Percentiles rank a stretch among this genome's conserved stretches.
phyloP scores from a whole-genome alignment of 345 rosid species.

The Leavenworthia alabamica region DNA sequence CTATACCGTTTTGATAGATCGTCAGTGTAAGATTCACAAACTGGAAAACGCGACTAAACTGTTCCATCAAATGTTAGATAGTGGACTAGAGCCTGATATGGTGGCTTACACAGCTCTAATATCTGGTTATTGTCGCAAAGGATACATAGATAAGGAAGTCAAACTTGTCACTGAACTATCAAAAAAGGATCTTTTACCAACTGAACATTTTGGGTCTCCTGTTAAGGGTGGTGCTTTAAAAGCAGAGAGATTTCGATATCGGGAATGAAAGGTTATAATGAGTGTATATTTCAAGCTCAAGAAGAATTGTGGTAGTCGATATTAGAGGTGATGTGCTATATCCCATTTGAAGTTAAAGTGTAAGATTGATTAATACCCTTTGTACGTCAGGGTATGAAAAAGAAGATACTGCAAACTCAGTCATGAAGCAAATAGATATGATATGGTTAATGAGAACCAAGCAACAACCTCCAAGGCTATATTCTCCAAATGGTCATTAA shows the following conservation, averaged over 20 bases:
- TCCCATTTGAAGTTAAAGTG: neutral
- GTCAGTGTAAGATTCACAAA: conserved; percentile 44
- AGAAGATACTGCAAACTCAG: neutral
- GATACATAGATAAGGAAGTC: conserved; percentile 39
- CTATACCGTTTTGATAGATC: conserved; percentile 60
- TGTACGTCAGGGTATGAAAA: too few relatives aligned
- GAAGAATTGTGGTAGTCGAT: conserved; percentile 1
- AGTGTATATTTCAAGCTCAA: neutral
- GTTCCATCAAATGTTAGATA: conserved; percentile 43
- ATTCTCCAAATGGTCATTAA: neutral
- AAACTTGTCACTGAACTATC: conserved; percentile 39
- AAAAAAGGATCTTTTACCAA: conserved; percentile 30
- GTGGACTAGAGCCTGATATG: conserved; percentile 56
- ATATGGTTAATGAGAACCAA: neutral
- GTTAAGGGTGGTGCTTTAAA: conserved; percentile 28
- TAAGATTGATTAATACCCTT: too few relatives aligned
- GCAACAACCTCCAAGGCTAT: neutral
- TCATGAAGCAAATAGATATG: neutral
- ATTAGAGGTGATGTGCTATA: neutral
- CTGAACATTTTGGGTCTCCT: conserved; percentile 11
- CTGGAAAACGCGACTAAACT: conserved; percentile 36
- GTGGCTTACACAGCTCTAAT: conserved; percentile 53
- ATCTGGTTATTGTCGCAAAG: conserved; percentile 34
- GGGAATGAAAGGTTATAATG: neutral
- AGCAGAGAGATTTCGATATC: neutral